Evolutionary conservation across 169 alveolate genomes (phyloP), one percentile per base, ranked within the genome.

Genomic region (Besnoitia besnoiti): DNA sequence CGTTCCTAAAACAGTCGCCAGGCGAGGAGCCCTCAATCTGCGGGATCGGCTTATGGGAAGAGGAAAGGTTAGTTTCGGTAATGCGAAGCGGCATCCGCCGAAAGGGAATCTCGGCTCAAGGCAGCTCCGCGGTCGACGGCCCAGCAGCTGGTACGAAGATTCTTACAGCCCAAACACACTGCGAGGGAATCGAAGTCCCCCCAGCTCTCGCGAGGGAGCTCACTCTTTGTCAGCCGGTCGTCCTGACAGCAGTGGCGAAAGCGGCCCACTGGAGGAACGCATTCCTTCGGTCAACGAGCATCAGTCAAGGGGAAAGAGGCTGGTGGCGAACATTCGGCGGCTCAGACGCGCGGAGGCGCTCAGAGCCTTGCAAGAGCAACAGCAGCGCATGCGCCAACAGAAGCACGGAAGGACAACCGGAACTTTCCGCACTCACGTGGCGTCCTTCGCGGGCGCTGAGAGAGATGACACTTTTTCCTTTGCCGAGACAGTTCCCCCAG

Each of bases 381-480:
- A 73, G 8, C 44, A n/a, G 2, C 82, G 82, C 39, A 73, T 73
- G 82, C 82, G 82, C 21, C 46, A 73, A n/a, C 82, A 73, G n/a
- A n/a, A n/a, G 82, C 39, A 73, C 44, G 44, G 82, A 39, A 19
- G 82, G 44, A 7, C 27, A 19, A 7, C 46, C 46, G 46, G n/a
- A n/a, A 73, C 12, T 24, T 3, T 73, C 30, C 67, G 82, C 27
- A 8, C 8, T 5, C 46, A 30, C n/a, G 47, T 27, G n/a, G 12
- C 82, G 40, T 19, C n/a, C 82, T 5, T n/a, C 44, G 44, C 82
- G 16, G 44, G 44, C 27, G 8, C 46, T 30, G 82, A 73, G 12
- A n/a, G 82, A 30, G 82, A 73, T 30, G 82, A 73, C 46, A 30
- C 46, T 19, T 7, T 73, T 1, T 73, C 82, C 1, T 39, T 73